These are phyloP conservation scores for Barnettozyma botsteinii DNA, from an alignment of 805 yeast species.

Conservation along the genomic window DNA sequence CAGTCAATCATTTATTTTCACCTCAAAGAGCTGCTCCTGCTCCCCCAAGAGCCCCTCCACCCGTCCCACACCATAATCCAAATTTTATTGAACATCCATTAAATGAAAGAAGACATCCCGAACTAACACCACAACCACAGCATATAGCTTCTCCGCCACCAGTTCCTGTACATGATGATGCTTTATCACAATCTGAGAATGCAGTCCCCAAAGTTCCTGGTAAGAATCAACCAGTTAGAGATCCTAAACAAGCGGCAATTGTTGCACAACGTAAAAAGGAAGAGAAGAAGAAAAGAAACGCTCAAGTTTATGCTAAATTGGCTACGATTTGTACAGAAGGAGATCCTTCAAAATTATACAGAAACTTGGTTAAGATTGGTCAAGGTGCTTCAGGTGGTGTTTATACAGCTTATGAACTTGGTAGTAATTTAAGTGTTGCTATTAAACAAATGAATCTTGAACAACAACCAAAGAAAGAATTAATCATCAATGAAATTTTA, in stretches of 20 bases:
- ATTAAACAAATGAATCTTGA: constrained; percentile 94
- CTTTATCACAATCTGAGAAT: not conserved
- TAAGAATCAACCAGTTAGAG: constrained; percentile 40
- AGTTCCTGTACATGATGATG: not conserved
- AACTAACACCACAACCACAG: not conserved
- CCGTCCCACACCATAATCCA: constrained; percentile 19
- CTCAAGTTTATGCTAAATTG: constrained; percentile 64
- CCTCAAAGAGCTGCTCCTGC: constrained; percentile 24
- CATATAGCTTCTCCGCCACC: constrained; percentile 3
- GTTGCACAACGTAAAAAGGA: constrained; percentile 67
- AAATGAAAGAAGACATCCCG: constrained; percentile 12
- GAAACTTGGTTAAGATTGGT: constrained; percentile 76
- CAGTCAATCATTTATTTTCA: constrained; percentile 14
- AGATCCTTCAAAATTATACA: constrained; percentile 71
- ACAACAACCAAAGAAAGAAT: constrained; percentile 91
- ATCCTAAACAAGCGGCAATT: constrained; percentile 45
- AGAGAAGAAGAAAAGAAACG: constrained; percentile 66
- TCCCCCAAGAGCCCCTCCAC: constrained; percentile 26
- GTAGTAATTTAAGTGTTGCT: constrained; percentile 64
- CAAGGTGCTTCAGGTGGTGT: constrained; percentile 99
- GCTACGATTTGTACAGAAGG: constrained; percentile 75
- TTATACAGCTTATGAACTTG: constrained; percentile 71
- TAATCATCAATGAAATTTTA: constrained; percentile 88
- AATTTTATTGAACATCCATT: constrained; percentile 18
- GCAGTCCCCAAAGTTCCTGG: constrained; percentile 26